These are phyloP conservation scores for Cutaneotrichosporon sp. DNA, from an alignment of 1,284 basidiomycete species.

Conservation along the genomic window DNA sequence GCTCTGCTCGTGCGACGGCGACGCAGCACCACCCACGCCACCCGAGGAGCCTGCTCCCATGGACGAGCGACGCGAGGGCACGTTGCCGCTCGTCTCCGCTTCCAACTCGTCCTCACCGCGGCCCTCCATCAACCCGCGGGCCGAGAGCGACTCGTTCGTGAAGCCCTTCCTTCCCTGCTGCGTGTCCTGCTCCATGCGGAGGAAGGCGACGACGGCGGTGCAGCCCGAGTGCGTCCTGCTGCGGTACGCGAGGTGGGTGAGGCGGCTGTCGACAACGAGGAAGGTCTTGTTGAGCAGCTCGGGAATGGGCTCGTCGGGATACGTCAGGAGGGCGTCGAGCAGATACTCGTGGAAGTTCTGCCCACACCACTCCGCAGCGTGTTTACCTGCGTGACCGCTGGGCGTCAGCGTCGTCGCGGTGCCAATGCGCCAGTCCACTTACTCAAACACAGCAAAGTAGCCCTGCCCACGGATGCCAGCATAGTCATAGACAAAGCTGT, in stretches of 20 bases:
- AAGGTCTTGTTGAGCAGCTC: conserved; percentile 92
- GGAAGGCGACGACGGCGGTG: conserved; percentile 95
- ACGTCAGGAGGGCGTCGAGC: conserved; percentile 51
- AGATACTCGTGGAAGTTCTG: conserved; percentile 82
- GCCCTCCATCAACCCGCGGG: conserved; percentile 48
- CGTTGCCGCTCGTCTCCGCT: conserved; percentile 33
- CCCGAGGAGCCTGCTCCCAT: conserved; percentile 35
- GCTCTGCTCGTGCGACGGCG: conserved; percentile 19
- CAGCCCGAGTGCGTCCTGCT: conserved; percentile 95
- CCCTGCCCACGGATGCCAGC: conserved; percentile 88
- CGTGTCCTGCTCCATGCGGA: conserved; percentile 80
- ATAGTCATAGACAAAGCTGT: conserved; percentile 94
- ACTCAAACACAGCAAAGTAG: conserved; percentile 96
- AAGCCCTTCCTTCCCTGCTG: conserved; percentile 31
- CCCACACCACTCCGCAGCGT: conserved; percentile 99
- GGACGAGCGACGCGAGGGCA: conserved; percentile 28
- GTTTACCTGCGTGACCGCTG: conserved; percentile 92
- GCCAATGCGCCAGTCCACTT: conserved; percentile 30
- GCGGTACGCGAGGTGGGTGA: conserved; percentile 78
- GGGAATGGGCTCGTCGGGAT: conserved; percentile 63
- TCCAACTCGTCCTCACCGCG: conserved; percentile 53
- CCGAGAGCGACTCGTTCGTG: conserved; percentile 40
- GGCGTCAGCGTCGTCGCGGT: conserved; percentile 9
- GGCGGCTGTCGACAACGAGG: conserved; percentile 80
- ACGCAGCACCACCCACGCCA: conserved; percentile 29